Evolutionary conservation across 2,329 filamentous ascomycete species (phyloP).

Genomic region (Incumbomyces lentus): DNA sequence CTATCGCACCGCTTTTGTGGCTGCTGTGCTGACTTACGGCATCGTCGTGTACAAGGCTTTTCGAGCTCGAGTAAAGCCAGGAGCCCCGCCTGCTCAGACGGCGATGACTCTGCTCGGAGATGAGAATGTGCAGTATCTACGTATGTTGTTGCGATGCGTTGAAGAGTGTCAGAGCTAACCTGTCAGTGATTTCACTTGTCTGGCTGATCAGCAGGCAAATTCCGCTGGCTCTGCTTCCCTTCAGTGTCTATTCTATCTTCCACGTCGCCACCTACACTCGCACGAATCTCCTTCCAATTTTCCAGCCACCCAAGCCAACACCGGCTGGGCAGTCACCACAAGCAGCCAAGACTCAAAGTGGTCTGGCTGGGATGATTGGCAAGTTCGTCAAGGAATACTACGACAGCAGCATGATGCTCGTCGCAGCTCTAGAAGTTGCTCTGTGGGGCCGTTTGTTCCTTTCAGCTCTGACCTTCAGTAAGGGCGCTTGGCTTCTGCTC

Average conservation of each 20-base stretch:
- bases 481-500: slow-evolving; percentile 81
- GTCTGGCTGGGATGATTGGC: slow-evolving; percentile 72
- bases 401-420: slow-evolving; percentile 87
- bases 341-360: slow-evolving; percentile 42
- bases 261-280: slow-evolving; percentile 95
- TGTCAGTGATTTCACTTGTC: slow-evolving; percentile 74
- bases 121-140: slow-evolving; percentile 95
- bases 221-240: slow-evolving; percentile 81
- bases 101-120: slow-evolving; percentile 62
- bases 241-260: slow-evolving; percentile 95
- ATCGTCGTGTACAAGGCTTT: slow-evolving; percentile 98
- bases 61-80: slow-evolving; percentile 69
- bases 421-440: slow-evolving; percentile 75
- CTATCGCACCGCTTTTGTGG: slow-evolving; percentile 83
- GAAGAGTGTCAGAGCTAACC: slow-evolving; percentile 7
- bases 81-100: slow-evolving; percentile 53
- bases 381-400: slow-evolving; percentile 97
- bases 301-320: slow-evolving; percentile 55
- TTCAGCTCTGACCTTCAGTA: slow-evolving; percentile 76
- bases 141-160: slow-evolving; percentile 44
- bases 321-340: slow-evolving; percentile 45
- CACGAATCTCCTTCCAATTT: slow-evolving; percentile 79
- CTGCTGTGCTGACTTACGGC: slow-evolving; percentile 84
- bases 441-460: slow-evolving; percentile 76
- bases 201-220: slow-evolving; percentile 91